These are phyloP conservation scores for Hypoxylon rubiginosum DNA, from an alignment of 2,329 filamentous ascomycete species.

Conservation along the genomic window DNA sequence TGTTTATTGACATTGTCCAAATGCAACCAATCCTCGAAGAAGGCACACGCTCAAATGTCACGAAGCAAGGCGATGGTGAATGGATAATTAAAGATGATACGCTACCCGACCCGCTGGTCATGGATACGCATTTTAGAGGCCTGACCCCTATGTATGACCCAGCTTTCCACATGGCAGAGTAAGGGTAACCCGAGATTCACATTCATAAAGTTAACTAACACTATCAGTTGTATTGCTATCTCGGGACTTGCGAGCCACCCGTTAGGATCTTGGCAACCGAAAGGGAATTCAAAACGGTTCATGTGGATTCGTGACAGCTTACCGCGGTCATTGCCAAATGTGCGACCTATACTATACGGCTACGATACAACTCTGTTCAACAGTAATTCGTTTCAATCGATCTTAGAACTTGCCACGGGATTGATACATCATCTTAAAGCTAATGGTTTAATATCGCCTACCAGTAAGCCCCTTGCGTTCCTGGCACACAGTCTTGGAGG, in stretches of 20 bases:
- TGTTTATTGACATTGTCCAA: constrained; percentile 9
- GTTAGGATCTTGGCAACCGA: constrained; percentile 46
- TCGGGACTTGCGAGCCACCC: constrained; percentile 45
- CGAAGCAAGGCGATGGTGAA: constrained; percentile 15
- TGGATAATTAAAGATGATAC: constrained; percentile 13
- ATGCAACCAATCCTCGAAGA: constrained; percentile 9
- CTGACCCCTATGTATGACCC: constrained; percentile 26
- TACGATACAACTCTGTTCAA: constrained; percentile 44
- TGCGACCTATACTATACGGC: constrained; percentile 46
- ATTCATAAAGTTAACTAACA: constrained; percentile 5
- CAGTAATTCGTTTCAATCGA: constrained; percentile 45
- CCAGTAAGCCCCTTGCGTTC: constrained; percentile 43
- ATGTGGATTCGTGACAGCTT: constrained; percentile 50
- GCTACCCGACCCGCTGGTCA: constrained; percentile 9
- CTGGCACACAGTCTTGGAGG: constrained; percentile 50
- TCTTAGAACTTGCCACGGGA: constrained; percentile 39
- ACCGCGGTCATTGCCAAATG: constrained; percentile 33
- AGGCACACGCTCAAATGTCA: neutral
- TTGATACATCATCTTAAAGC: constrained; percentile 38
- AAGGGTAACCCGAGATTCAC: neutral
- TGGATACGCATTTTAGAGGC: constrained; percentile 27
- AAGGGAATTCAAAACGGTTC: constrained; percentile 35
- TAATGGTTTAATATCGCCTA: constrained; percentile 35
- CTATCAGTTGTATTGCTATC: constrained; percentile 42
- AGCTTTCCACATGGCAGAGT: constrained; percentile 21